Conservation (phyloP, 1,284 basidiomycete genomes). For the Marasmius fiardii region DNA sequence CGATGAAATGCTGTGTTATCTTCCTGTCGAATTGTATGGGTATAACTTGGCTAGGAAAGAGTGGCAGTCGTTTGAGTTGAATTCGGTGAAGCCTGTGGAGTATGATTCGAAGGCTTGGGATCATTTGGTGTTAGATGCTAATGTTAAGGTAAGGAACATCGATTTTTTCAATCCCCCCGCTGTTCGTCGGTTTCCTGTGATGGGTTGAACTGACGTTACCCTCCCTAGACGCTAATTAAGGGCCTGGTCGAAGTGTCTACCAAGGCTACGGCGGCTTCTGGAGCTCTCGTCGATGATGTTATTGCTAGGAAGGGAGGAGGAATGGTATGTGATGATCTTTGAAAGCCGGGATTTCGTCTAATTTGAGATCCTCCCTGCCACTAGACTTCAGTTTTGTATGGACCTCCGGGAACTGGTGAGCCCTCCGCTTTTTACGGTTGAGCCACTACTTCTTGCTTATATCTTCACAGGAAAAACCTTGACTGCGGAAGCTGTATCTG, state of each 20-base stretch:
- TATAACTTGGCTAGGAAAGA: conserved; percentile 6
- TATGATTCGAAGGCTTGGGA: conserved; percentile 9
- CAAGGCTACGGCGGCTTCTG: neutral
- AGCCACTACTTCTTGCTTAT: neutral
- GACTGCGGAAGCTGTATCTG: conserved; percentile 22
- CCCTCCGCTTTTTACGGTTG: neutral
- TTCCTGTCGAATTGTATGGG: conserved; percentile 6
- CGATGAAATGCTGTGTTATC: neutral
- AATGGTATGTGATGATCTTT: too few relatives aligned
- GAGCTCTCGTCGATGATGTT: conserved; percentile 4
- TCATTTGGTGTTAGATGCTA: conserved; percentile 6
- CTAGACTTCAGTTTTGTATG: conserved; percentile 10
- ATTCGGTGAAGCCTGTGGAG: conserved; percentile 1
- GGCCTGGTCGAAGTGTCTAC: conserved; percentile 5
- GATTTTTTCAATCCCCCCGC: neutral
- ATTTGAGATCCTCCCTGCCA: neutral
- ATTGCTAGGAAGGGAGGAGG: conserved; percentile 9
- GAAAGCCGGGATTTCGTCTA: too few relatives aligned
- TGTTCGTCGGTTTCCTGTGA: too few relatives aligned
- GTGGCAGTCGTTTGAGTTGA: conserved; percentile 1
- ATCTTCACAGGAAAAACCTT: conserved; percentile 20
- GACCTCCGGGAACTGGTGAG: conserved; percentile 11
- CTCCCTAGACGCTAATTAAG: conserved; percentile 5
- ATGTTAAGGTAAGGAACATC: conserved; percentile 7
- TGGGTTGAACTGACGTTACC: neutral